These are phyloP conservation scores for Urostyla sp. DNA, from an alignment of 73 alveolate genomes.

Conservation along the genomic window DNA sequence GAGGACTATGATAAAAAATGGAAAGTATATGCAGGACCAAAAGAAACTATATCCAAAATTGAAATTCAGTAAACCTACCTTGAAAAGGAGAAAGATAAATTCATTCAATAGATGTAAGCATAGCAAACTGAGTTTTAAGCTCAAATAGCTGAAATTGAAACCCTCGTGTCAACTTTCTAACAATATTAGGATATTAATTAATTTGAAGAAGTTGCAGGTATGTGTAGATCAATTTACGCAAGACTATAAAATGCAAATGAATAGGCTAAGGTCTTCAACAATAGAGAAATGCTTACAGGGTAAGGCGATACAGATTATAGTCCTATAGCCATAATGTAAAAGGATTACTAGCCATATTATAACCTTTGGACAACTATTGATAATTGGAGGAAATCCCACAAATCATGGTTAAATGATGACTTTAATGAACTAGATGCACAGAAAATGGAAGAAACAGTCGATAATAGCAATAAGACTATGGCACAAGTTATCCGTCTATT, in stretches of 20 bases:
- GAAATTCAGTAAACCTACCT: slow-evolving; percentile 57
- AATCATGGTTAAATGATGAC: slow-evolving; percentile 78
- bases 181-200: slow-evolving; percentile 71
- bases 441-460: slow-evolving; percentile 74
- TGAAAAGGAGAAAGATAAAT: slow-evolving; percentile 59
- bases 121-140: slow-evolving; percentile 77
- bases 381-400: slow-evolving; percentile 73
- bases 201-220: slow-evolving; percentile 67
- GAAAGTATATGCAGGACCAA: slow-evolving; percentile 77
- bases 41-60: slow-evolving; percentile 68
- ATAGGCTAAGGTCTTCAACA: slow-evolving; percentile 90
- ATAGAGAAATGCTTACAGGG: slow-evolving; percentile 90
- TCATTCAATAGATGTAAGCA: slow-evolving; percentile 62
- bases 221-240: slow-evolving; percentile 67
- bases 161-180: slow-evolving; percentile 70
- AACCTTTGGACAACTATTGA: slow-evolving; percentile 91
- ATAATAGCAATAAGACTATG: slow-evolving; percentile 70
- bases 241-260: slow-evolving; percentile 71
- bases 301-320: slow-evolving; percentile 92
- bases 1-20: slow-evolving; percentile 74
- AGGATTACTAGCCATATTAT: slow-evolving; percentile 94
- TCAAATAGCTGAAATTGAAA: slow-evolving; percentile 67
- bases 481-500: slow-evolving; percentile 76
- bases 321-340: slow-evolving; percentile 78
- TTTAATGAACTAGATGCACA: slow-evolving; percentile 80